Conservation (phyloP, 305 asterid species). For the Salvia sclarea region DNA sequence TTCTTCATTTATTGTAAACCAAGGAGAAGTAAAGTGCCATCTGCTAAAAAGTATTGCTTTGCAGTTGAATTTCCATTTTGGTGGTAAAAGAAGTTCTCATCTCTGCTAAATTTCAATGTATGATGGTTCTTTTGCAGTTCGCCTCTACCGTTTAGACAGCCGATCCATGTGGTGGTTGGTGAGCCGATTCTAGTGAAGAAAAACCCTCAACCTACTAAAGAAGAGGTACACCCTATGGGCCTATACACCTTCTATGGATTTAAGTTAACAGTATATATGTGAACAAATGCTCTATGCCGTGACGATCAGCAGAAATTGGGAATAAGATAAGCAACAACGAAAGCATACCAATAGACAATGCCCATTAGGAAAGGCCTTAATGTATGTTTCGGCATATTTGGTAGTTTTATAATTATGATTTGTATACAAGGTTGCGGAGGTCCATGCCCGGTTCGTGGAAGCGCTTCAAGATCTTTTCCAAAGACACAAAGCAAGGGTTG, state of each 20-base stretch:
- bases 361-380: not conserved
- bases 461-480: constrained; percentile 64
- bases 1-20: not conserved
- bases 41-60: not conserved
- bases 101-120: constrained; percentile 3
- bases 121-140: constrained; percentile 54
- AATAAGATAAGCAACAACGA: not conserved
- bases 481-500: constrained; percentile 66
- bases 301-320: not conserved
- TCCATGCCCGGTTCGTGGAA: constrained; percentile 62
- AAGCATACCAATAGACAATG: not conserved
- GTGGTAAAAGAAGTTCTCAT: not conserved
- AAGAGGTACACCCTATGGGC: constrained; percentile 55
- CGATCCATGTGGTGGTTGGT: constrained; percentile 92
- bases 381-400: not conserved
- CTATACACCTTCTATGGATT: constrained; percentile 3
- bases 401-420: not conserved
- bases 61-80: not conserved
- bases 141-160: constrained; percentile 76
- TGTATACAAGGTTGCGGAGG: constrained; percentile 50
- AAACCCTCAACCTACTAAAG: constrained; percentile 67
- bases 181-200: constrained; percentile 65
- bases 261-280: too few species aligned
- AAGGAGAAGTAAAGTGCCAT: not conserved
- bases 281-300: too few species aligned